Evolutionary conservation across 768 basidiomycete genomes (phyloP).

Genomic region (Psilocybe sp.): DNA sequence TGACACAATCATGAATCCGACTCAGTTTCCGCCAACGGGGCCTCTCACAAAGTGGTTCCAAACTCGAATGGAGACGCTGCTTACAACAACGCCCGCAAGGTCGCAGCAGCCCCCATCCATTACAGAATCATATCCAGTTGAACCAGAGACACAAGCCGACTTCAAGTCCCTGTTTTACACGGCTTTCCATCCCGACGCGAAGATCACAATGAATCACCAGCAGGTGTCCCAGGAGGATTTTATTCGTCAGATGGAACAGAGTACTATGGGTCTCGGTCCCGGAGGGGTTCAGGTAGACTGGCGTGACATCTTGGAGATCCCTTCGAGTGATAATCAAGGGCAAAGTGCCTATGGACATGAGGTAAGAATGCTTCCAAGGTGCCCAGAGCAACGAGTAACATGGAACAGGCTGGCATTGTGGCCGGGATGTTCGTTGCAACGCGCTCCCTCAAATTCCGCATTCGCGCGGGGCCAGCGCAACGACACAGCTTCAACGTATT

Average conservation of each 20-base stretch:
- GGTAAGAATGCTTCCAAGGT: background rate
- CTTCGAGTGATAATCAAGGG: background rate
- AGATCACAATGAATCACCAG: conserved; percentile 10
- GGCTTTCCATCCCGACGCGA: conserved; percentile 5
- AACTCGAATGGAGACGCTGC: too few relatives aligned
- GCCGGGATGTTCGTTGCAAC: conserved; percentile 21
- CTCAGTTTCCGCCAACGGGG: too few relatives aligned
- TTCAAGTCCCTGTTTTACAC: conserved; percentile 2
- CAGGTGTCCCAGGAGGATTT: conserved; percentile 7
- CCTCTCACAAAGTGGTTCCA: too few relatives aligned
- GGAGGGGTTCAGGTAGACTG: conserved; percentile 9
- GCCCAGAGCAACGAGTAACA: background rate
- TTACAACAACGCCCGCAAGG: too few relatives aligned
- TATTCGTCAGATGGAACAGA: conserved; percentile 1
- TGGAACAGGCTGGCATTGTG: conserved; percentile 13
- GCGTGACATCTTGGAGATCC: conserved; percentile 13
- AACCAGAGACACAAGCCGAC: conserved; percentile 1
- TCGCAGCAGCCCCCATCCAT: too few relatives aligned
- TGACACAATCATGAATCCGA: too few relatives aligned
- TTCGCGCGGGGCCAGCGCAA: conserved; percentile 21
- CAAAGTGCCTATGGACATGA: background rate
- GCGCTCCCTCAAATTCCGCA: conserved; percentile 20
- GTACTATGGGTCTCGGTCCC: background rate
- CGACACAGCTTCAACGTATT: conserved; percentile 17
- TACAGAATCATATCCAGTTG: background rate